Conservation (phyloP, 2,329 filamentous ascomycete genomes). For the Penicillium verrucosum region DNA sequence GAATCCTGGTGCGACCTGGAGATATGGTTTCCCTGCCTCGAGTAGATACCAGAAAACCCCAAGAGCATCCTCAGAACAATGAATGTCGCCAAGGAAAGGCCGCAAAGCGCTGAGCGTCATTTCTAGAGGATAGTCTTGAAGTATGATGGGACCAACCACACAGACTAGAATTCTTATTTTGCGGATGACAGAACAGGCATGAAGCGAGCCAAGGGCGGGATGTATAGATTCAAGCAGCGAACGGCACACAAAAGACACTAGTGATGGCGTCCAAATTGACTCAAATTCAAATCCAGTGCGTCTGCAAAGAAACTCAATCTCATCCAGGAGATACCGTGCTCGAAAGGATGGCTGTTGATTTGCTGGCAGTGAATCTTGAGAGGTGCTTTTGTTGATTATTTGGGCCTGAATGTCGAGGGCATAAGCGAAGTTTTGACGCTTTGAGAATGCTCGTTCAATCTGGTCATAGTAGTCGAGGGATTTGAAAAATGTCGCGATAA, state of each 20-base stretch:
- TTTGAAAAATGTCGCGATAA: slow-evolving; percentile 72
- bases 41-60: slow-evolving; percentile 85
- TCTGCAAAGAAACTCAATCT: slow-evolving; percentile 74
- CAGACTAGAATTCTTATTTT: slow-evolving; percentile 80
- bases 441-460: slow-evolving; percentile 65
- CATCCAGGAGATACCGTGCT: slow-evolving; percentile 69
- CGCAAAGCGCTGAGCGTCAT: slow-evolving; percentile 81
- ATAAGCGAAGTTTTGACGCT: slow-evolving; percentile 55
- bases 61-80: slow-evolving; percentile 87
- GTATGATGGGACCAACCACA: slow-evolving; percentile 69
- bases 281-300: slow-evolving; percentile 63
- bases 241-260: slow-evolving; percentile 71
- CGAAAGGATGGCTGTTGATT: slow-evolving; percentile 87
- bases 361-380: slow-evolving; percentile 62
- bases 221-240: slow-evolving; percentile 78
- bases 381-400: slow-evolving; percentile 68
- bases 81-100: slow-evolving; percentile 73
- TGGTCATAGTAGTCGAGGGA: slow-evolving; percentile 74
- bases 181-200: slow-evolving; percentile 80
- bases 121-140: slow-evolving; percentile 77
- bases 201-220: slow-evolving; percentile 76
- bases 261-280: slow-evolving; percentile 70
- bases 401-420: slow-evolving; percentile 63
- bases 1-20: slow-evolving; percentile 68
- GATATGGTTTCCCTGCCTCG: slow-evolving; percentile 61